Percentiles rank a stretch among this genome's conserved stretches.
Conservation (phyloP, 257 asterid species). For the Sherardia arvensis region DNA sequence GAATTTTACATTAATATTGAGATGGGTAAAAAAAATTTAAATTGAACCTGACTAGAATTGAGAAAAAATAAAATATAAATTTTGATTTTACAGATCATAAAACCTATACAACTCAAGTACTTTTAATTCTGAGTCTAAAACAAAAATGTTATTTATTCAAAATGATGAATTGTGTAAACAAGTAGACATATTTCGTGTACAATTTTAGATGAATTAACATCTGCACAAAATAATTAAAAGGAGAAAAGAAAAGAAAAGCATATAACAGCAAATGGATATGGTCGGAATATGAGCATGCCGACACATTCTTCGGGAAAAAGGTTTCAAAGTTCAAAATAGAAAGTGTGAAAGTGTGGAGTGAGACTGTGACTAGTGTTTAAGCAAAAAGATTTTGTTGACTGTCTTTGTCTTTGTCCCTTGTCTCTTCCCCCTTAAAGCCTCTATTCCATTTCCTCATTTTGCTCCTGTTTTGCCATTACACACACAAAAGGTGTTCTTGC, state of each 20-base stretch:
- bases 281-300: conserved; percentile 6
- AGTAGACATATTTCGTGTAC: neutral
- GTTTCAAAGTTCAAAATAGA: neutral
- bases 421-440: neutral
- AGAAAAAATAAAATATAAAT: too few relatives aligned
- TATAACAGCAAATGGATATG: too few relatives aligned
- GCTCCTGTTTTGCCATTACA: neutral
- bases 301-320: conserved; percentile 3
- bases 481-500: neutral
- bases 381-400: conserved; percentile 6
- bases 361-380: neutral
- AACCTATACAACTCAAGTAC: too few relatives aligned
- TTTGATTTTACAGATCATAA: too few relatives aligned
- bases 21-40: too few relatives aligned
- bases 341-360: conserved; percentile 1
- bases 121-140: too few relatives aligned
- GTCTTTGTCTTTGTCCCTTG: conserved; percentile 1
- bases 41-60: too few relatives aligned
- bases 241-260: neutral
- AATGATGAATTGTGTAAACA: too few relatives aligned
- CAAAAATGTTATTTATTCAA: too few relatives aligned
- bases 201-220: too few relatives aligned
- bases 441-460: neutral
- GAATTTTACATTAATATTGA: too few relatives aligned
- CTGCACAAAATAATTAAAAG: neutral